phyloP scores from a whole-genome alignment of 2,329 filamentous ascomycete genomes.

The Microdochium nivale region DNA sequence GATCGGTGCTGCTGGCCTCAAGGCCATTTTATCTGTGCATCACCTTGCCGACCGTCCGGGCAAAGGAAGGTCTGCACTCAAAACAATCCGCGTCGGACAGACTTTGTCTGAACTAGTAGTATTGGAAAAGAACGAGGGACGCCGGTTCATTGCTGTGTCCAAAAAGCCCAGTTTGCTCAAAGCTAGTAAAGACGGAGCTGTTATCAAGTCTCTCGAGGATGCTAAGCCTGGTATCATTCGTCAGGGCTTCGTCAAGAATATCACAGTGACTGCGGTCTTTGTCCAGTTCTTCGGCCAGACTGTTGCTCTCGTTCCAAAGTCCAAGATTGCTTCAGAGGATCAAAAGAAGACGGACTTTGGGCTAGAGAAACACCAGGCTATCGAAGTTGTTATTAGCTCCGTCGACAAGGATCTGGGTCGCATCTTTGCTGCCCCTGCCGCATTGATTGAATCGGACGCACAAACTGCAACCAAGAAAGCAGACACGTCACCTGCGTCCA shows the following conservation, averaged over 20 bases:
- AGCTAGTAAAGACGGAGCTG: slow-evolving; percentile 60
- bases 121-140: slow-evolving; percentile 74
- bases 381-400: slow-evolving; percentile 63
- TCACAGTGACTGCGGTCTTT: slow-evolving; percentile 73
- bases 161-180: slow-evolving; percentile 78
- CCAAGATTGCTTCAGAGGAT: slow-evolving; percentile 64
- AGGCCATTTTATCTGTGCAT: slow-evolving; percentile 65
- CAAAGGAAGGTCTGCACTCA: slow-evolving; percentile 64
- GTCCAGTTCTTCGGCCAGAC: slow-evolving; percentile 78
- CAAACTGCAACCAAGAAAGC: slow-evolving; percentile 29
- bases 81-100: slow-evolving; percentile 78
- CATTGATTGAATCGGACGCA: slow-evolving; percentile 33
- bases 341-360: slow-evolving; percentile 67
- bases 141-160: slow-evolving; percentile 66
- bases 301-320: slow-evolving; percentile 72
- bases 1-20: slow-evolving; percentile 63
- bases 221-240: slow-evolving; percentile 60
- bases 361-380: slow-evolving; percentile 65
- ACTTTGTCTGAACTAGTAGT: slow-evolving; percentile 74
- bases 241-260: slow-evolving; percentile 76
- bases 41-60: slow-evolving; percentile 81
- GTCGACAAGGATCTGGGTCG: slow-evolving; percentile 62
- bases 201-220: slow-evolving; percentile 66
- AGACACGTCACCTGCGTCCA: slow-evolving; percentile 19
- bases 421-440: slow-evolving; percentile 43